Base-by-base conservation (phyloP, 179 eudicot genomes). In the Camellia oleifera region DNA sequence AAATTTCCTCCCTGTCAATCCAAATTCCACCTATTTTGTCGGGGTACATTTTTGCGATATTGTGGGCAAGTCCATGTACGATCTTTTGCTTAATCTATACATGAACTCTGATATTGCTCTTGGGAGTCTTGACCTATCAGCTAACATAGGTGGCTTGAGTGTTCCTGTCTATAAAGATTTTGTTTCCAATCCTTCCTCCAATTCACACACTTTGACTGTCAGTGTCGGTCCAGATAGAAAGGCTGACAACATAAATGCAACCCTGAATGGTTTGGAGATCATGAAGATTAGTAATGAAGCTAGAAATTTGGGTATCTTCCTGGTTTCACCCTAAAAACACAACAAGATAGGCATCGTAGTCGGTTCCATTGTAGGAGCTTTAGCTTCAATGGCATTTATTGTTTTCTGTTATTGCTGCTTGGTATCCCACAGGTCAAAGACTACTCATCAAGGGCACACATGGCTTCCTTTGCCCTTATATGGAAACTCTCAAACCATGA, bases 231-330 rank as follows among this genome's bases (percentile, higher is more conserved):
- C 26, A 23, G 26, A 23, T 23, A 23, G 26, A 23, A 23, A 23
- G 26, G 26, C 26, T 23, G 26, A 23, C 26, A 23, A 23, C 26
- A 23, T 23, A 89, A 83, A 83, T 85, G 93, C 92, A 14, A 82
- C 89, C 72, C 67, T 92, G 86, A 92, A 90, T 66, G 96, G 96
- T 52, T 72, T 92, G 78, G 96, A 92, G 81, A 86, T 92, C 81
- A 81, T 92, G 91, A 92, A 90, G 85, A 83, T 92, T 63, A 92
- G 90, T 83, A 92, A 92, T 81, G 89, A 88, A 67, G 96, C 88
- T 7, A 82, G 89, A 81, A 92, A 92, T 83, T 83, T 90, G 70
- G 91, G 77, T 61, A 48, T 62, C 81, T 23, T 23, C 26, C 26
- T 23, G 26, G 26, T 23, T 23, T 23, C 26, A 23, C 26, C 26